Evolutionary conservation across 2,329 filamentous ascomycete genomes (phyloP).

Genomic region (Sporothrix schenckii): DNA sequence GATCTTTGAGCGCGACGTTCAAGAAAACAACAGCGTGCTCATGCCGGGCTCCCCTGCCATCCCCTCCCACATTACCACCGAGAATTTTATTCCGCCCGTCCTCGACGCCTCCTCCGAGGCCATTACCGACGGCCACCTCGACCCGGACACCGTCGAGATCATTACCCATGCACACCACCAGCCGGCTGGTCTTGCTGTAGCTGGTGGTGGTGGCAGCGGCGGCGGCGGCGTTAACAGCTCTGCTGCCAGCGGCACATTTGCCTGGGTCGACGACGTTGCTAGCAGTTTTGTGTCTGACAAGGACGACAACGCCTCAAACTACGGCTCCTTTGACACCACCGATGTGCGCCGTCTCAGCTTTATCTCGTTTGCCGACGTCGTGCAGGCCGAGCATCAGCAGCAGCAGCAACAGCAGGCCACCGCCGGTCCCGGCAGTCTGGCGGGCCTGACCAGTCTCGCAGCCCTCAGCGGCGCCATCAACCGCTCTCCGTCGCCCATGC

Average conservation of each 20-base stretch:
- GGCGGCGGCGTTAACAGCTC: conserved; percentile 45
- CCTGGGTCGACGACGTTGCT: conserved; percentile 62
- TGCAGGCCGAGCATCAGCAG: conserved; percentile 72
- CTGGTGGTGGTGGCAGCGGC: conserved; percentile 48
- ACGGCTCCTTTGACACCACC: conserved; percentile 73
- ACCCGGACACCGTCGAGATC: conserved; percentile 90
- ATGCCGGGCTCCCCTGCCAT: conserved; percentile 82
- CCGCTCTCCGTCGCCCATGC: conserved; percentile 77
- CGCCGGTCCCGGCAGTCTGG: conserved; percentile 54
- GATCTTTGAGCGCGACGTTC: conserved; percentile 95
- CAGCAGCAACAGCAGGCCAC: conserved; percentile 34
- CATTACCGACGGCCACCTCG: conserved; percentile 82
- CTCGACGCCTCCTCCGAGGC: conserved; percentile 89
- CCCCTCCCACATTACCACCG: conserved; percentile 88
- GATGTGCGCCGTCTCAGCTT: conserved; percentile 87
- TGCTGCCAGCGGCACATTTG: conserved; percentile 46
- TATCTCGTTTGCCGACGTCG: conserved; percentile 95
- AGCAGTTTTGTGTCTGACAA: conserved; percentile 55
- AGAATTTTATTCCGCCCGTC: conserved; percentile 90
- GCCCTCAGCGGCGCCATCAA: conserved; percentile 51
- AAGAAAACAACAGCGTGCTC: conserved; percentile 59
- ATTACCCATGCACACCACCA: conserved; percentile 85
- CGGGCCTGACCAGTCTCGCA: conserved; percentile 65
- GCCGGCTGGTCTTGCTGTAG: conserved; percentile 70
- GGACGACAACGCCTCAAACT: conserved; percentile 69